These are phyloP conservation scores for Thalia dealbata DNA, from an alignment of 176 grass and related monocot genomes.

Conservation along the genomic window DNA sequence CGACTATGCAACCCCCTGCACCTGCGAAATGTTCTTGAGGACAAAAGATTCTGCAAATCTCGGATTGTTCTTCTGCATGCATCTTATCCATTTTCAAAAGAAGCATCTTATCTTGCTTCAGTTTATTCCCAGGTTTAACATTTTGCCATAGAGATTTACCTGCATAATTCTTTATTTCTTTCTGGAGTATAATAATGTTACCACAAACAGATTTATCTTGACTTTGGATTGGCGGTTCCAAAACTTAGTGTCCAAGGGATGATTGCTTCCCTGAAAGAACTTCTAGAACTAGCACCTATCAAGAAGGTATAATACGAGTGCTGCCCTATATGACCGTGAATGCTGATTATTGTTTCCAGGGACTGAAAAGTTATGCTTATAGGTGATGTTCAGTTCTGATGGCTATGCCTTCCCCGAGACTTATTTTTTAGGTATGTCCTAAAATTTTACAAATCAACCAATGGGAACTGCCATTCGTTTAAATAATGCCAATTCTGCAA, in stretches of 20 bases:
- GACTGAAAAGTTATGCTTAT: slow-evolving; percentile 17
- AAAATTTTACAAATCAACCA: neutral
- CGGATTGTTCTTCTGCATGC: slow-evolving; percentile 93
- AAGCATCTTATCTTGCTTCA: slow-evolving; percentile 98
- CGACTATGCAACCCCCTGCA: slow-evolving; percentile 81
- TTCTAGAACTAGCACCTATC: slow-evolving; percentile 67
- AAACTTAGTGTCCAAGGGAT: slow-evolving; percentile 99
- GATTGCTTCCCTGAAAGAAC: slow-evolving; percentile 72
- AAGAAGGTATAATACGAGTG: slow-evolving; percentile 51
- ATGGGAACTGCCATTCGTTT: neutral
- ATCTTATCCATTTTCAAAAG: slow-evolving; percentile 96
- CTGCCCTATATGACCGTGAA: neutral
- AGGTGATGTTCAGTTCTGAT: slow-evolving; percentile 99
- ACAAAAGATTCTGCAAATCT: slow-evolving; percentile 63
- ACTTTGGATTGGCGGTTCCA: slow-evolving; percentile 92
- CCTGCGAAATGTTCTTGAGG: slow-evolving; percentile 69
- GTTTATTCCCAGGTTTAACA: slow-evolving; percentile 80
- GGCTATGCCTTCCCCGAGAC: slow-evolving; percentile 98
- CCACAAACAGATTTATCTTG: slow-evolving; percentile 72
- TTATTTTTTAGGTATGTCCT: slow-evolving; percentile 70
- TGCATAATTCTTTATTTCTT: neutral
- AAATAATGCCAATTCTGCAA: too few relatives aligned
- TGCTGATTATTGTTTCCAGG: slow-evolving; percentile 5
- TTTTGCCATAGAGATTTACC: neutral
- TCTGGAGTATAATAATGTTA: neutral